Conservation (phyloP, 129 eudicot species). For the Pulicaria dysenterica region DNA sequence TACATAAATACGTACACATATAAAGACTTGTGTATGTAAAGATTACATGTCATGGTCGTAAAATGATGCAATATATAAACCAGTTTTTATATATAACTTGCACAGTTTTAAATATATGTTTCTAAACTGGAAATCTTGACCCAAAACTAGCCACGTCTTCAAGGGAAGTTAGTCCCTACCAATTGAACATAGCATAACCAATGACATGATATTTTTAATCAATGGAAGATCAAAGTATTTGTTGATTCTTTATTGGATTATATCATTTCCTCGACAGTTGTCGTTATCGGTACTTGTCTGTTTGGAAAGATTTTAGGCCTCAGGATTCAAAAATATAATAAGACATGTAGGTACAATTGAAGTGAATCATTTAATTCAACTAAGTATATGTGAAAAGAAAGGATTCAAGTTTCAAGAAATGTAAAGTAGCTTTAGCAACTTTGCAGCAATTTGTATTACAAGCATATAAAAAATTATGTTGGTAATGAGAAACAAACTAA, state of each 20-base stretch:
- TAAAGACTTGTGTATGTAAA: not conserved
- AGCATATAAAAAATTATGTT: constrained; percentile 10
- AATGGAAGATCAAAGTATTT: not conserved
- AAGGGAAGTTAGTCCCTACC: not conserved
- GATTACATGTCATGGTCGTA: not conserved
- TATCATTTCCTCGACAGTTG: not conserved
- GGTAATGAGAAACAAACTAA: constrained; percentile 39
- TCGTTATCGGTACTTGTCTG: not conserved
- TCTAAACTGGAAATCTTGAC: not conserved
- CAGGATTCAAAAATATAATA: constrained; percentile 7
- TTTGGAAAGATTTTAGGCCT: too few species aligned
- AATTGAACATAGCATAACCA: too few species aligned
- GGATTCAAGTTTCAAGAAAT: constrained; percentile 44
- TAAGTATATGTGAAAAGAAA: constrained; percentile 13
- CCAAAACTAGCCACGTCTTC: not conserved
- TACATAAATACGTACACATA: constrained; percentile 25
- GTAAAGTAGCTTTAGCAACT: constrained; percentile 29
- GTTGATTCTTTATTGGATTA: not conserved
- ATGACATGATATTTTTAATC: too few species aligned
- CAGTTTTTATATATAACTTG: not conserved
- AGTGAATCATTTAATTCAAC: constrained; percentile 34
- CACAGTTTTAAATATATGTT: not conserved
- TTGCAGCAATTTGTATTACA: constrained; percentile 29
- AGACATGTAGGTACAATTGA: constrained; percentile 28
- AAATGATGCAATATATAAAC: not conserved